Evolutionary conservation across 441 rosid genomes (phyloP), one percentile per base, ranked within the genome.

Genomic region (Manihot esculenta): DNA sequence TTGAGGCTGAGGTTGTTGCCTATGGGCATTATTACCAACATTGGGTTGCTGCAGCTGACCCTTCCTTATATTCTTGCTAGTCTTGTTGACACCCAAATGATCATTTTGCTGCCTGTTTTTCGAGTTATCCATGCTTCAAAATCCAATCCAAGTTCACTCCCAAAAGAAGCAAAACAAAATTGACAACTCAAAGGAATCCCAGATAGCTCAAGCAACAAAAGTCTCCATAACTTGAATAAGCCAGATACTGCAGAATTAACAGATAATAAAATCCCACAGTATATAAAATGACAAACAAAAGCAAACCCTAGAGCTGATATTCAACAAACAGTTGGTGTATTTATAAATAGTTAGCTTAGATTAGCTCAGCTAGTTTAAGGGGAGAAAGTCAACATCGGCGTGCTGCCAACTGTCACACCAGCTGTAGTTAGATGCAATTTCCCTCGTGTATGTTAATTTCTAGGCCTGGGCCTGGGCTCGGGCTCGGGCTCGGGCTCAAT

Each of bases 1-100:
- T 83, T 89, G 91, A 73, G 94, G 94, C 83, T 87, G 97, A 71
- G 97, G 94, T 75, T 88, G 89, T 72, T 82, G 89, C 82, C 89
- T 82, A 45, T 80, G 77, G 21, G 86, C 78, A 72, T 80, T 84
- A 66, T 85, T 89, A 62, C 83, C 84, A 69, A 89, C 89, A 73
- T 84, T 89, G 33, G 91, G 93, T 75, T 93, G 98, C 74, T 84
- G 93, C 75, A 82, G 47, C 18, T 88, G 92, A 58, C 93, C 89
- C 85, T 93, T 93, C 83, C 81, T 83, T 65, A 89, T 91, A 78
- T 84, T 91, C 81, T 84, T 93, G n/a, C 98, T 89, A 21, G 85
- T 79, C 85, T 88, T 93, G 77, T 91, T 91, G 55, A 91, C 90
- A 47, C 94, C 98, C 66, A 91, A 82, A 82, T 80, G 86, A 74